Evolutionary conservation across 2,329 filamentous ascomycete species (phyloP), one percentile per base, ranked within the genome.

Genomic region (Lecanicillium sp.): DNA sequence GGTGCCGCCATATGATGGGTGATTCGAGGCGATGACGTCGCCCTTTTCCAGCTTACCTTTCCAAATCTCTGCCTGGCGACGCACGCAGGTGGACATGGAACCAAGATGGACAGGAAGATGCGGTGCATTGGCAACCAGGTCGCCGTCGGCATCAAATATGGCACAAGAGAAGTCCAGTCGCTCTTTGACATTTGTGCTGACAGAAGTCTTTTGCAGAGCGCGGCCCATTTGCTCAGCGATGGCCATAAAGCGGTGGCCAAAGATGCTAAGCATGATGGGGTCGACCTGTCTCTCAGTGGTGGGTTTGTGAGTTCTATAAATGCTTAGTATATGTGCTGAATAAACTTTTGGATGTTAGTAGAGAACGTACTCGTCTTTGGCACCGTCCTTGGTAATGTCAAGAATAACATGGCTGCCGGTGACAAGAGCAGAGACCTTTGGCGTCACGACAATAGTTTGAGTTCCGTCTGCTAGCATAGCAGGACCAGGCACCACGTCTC

Each of bases 401-500:
- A 96, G 89, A 6, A 96, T 74, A 7, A 96, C 87, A 51, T 95
- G 90, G 0, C 88, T 94, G 45, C 87, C 73, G 14, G 94, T 79
- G 22, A 95, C 71, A 17, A 88, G 63, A 0, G 89, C 90, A 17
- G 78, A 77, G 3, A 87, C 77, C 20, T 75, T 76, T 0, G 89
- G 90, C 0, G 86, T 85, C 3, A 96, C 80, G 1, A 96, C 86
- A 45, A 97, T 92, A 0, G 90, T 97, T 60, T 96, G 90, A 1
- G 85, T 89, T 8, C 83, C 83, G 53, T 90, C 89, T 3, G 87
- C 87, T 42, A 95, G 73, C 61, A 95, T 86, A 1, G 88, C 88
- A 1, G 89, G 89, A 0, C 89, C 89, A 35, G 72, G 67, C 39
- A 95, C 68, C 15, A 78, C 75, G 44, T 88, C 79, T 3, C 88